Conservation (phyloP, 352 stramenopile species). For the Phytophthora cryptogea region DNA sequence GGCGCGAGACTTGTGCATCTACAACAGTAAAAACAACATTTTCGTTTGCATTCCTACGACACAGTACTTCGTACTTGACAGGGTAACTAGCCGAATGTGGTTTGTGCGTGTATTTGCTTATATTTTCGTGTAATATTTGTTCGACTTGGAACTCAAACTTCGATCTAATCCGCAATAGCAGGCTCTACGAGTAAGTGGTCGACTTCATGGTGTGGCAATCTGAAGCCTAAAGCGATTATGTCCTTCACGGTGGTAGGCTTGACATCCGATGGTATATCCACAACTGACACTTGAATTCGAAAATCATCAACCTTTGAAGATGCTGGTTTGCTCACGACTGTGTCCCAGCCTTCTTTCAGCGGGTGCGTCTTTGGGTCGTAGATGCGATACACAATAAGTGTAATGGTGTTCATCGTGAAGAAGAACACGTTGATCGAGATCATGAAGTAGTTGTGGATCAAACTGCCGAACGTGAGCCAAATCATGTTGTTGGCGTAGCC, state of each 20-base stretch:
- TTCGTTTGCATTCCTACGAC: too few species aligned
- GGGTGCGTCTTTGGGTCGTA: constrained; percentile 40
- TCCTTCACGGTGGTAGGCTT: constrained; percentile 2
- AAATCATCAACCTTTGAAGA: constrained; percentile 1
- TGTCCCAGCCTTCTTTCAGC: constrained; percentile 23
- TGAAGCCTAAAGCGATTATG: not conserved
- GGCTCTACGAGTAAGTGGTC: constrained; percentile 1
- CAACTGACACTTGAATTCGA: constrained; percentile 2
- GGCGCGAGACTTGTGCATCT: not conserved
- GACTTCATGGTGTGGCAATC: not conserved
- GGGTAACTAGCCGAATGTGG: too few species aligned
- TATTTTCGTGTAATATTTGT: not conserved
- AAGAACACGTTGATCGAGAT: constrained; percentile 40
- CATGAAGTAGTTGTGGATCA: constrained; percentile 42
- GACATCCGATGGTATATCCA: not conserved
- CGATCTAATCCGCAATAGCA: constrained; percentile 1
- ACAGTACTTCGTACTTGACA: too few species aligned
- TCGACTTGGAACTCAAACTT: not conserved
- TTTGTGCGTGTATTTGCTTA: not conserved
- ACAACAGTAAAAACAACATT: too few species aligned
- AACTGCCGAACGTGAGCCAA: constrained; percentile 49
- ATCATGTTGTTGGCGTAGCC: constrained; percentile 52
- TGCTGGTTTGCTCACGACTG: too few species aligned
- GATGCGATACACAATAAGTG: constrained; percentile 27
- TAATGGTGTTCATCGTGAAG: constrained; percentile 33